Base-by-base conservation (phyloP, 305 asterid genomes). In the Fraxinus paxiana region DNA sequence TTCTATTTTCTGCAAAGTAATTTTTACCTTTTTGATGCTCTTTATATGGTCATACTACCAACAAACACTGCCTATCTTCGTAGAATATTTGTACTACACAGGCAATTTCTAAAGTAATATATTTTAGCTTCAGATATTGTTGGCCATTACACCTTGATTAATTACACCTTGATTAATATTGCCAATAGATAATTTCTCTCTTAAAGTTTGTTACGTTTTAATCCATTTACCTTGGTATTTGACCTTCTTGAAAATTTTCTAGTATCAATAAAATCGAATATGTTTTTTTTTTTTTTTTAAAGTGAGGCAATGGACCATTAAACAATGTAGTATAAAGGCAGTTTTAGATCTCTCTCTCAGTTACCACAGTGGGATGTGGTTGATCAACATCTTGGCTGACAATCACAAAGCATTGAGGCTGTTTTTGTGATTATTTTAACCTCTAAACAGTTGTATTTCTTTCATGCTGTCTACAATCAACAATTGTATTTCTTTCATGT, bases 81-180 rank as follows among this genome's bases (percentile, higher is more conserved):
- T 69, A 5, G 73, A 20, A 51, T 76, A 41, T 30, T 26, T 26
- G 10, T 30, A 30, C 80, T 61, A 34, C 59, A 28, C 46, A 78
- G 54, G 51, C 20, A 26, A 63, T 54, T 43, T n/a, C 76, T 35
- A 41, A 67, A 30, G 18, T 18, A 82, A 30, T 41, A 37, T 79
- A 75, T 81, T 74, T 56, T 33, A 70, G 73, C 24, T 80, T 46
- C 7, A 8, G 54, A 38, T 13, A 69, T 48, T 28, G 37, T 76
- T n/a, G 26, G 38, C 5, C 43, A 74, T 41, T 48, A 48, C 48
- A n/a, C n/a, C n/a, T n/a, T n/a, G n/a, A 31, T 67, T 6, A 78
- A 70, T n/a, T n/a, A n/a, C n/a, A n/a, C n/a, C 6, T 63, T 70
- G 15, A n/a, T n/a, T 12, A 61, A 34, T 46, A 12, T 56, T 15